phyloP scores from a whole-genome alignment of 164 flowering plant species.

The Aristolochia contorta region DNA sequence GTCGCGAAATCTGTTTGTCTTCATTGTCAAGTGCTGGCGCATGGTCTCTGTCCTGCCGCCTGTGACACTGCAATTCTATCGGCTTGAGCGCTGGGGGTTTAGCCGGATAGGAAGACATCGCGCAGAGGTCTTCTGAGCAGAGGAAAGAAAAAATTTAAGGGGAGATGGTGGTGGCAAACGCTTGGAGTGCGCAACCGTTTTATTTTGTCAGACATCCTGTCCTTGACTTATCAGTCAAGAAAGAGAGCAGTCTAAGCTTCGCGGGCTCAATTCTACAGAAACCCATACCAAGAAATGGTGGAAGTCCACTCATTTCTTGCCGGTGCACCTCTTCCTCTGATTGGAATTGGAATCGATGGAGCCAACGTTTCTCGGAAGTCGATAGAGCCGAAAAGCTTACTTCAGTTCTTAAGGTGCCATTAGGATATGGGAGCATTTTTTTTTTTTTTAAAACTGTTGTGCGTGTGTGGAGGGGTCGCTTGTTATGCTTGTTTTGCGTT shows the following conservation, averaged over 20 bases:
- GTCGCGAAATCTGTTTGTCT: too few species aligned
- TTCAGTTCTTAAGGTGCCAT: slow-evolving; percentile 67
- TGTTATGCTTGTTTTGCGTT: too few species aligned
- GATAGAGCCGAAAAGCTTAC: slow-evolving; percentile 74
- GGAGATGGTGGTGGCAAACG: slow-evolving; percentile 27
- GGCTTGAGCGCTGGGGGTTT: too few species aligned
- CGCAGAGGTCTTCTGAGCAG: too few species aligned
- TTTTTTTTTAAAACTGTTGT: too few species aligned
- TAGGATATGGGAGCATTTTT: too few species aligned
- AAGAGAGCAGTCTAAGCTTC: slow-evolving; percentile 4
- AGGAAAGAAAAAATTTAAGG: slow-evolving; percentile 1
- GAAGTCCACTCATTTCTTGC: slow-evolving; percentile 14
- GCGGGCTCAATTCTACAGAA: slow-evolving; percentile 4
- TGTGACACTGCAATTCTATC: too few species aligned
- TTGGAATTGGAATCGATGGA: slow-evolving; percentile 94
- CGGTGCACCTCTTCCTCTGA: slow-evolving; percentile 28
- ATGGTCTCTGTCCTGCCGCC: too few species aligned
- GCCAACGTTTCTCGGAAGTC: slow-evolving; percentile 65
- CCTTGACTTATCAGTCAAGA: slow-evolving; percentile 4
- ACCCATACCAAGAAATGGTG: slow-evolving; percentile 6
- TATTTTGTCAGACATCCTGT: slow-evolving; percentile 11
- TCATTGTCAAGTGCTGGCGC: too few species aligned
- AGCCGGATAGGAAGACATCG: too few species aligned
- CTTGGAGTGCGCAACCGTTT: slow-evolving; percentile 21
- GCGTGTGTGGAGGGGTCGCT: too few species aligned